Conservation (phyloP, 2,329 filamentous ascomycete species). For the Proliferodiscus dingleyae region DNA sequence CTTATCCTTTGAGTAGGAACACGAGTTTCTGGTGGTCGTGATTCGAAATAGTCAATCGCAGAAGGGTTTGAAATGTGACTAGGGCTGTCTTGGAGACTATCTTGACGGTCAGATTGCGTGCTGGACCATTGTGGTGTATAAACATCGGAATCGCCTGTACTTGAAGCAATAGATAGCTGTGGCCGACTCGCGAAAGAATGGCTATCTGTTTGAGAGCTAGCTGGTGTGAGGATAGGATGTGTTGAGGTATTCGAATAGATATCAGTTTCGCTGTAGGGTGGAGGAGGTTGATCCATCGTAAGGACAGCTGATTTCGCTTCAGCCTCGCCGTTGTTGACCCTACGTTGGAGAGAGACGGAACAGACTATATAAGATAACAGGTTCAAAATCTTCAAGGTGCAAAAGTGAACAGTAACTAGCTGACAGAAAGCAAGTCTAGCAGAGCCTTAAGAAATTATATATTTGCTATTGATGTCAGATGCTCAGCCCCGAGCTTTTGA, state of each 20-base stretch:
- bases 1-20: slow-evolving; percentile 24
- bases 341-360: no score
- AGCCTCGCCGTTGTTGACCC: no score
- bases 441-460: no score
- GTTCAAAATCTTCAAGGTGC: no score
- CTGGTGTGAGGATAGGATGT: slow-evolving; percentile 24
- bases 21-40: slow-evolving; percentile 26
- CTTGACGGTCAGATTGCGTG: slow-evolving; percentile 17
- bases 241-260: slow-evolving; percentile 40
- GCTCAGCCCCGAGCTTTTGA: no score
- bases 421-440: no score
- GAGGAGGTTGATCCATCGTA: slow-evolving; percentile 41
- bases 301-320: no score
- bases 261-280: slow-evolving; percentile 55
- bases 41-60: slow-evolving; percentile 26
- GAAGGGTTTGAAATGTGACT: slow-evolving; percentile 18
- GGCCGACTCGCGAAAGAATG: slow-evolving; percentile 28
- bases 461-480: no score
- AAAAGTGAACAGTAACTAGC: no score
- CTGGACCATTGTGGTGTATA: slow-evolving; percentile 26
- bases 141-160: slow-evolving; percentile 19
- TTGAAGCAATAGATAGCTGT: slow-evolving; percentile 18
- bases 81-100: slow-evolving; percentile 8
- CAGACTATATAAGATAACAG: no score
- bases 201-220: slow-evolving; percentile 33